Evolutionary conservation across 2,329 filamentous ascomycete species (phyloP).

Genomic region (Sporothrix pseudoabietina): DNA sequence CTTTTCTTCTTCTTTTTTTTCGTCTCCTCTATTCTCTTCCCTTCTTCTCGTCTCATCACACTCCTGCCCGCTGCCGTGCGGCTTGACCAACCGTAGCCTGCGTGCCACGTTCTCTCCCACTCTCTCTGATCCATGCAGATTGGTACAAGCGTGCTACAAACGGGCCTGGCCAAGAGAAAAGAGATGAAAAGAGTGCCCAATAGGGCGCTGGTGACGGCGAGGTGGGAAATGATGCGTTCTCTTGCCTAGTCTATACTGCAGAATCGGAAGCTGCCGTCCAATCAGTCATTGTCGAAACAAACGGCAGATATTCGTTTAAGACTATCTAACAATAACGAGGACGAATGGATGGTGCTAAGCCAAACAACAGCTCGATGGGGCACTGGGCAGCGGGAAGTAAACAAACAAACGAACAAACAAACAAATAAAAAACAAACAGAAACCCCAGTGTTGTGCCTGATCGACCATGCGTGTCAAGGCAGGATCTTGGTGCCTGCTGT

Average conservation of each 20-base stretch:
- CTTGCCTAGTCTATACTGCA: neutral
- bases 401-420: conserved; percentile 9
- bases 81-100: conserved; percentile 3
- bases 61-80: neutral
- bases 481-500: neutral
- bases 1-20: neutral
- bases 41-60: neutral
- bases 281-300: neutral
- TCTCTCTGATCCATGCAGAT: neutral
- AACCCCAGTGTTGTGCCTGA: no score
- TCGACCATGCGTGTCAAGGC: neutral
- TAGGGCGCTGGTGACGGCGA: neutral
- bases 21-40: neutral
- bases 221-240: conserved; percentile 16
- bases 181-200: neutral
- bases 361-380: no score
- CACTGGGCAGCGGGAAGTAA: neutral
- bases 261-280: conserved; percentile 4
- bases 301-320: neutral
- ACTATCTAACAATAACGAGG: no score
- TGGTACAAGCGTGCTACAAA: conserved; percentile 5
- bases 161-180: neutral
- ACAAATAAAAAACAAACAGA: neutral
- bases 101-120: conserved; percentile 15
- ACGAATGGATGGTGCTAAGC: neutral